Evolutionary conservation across 2,329 filamentous ascomycete genomes (phyloP), one percentile per base, ranked within the genome.

Genomic region (Penicillium hesseltinei): DNA sequence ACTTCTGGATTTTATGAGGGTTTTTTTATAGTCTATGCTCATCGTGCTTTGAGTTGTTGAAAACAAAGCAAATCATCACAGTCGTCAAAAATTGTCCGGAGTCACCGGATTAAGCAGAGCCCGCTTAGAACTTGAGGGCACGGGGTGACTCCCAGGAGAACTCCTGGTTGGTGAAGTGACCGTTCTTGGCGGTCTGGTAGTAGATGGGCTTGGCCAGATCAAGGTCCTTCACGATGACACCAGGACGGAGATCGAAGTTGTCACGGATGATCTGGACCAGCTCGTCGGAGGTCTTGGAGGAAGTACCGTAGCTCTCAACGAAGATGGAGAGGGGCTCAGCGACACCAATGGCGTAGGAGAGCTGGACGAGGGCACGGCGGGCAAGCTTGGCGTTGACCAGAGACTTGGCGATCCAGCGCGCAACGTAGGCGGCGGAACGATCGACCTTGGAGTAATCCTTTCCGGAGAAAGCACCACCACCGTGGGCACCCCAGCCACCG

Each of bases 381-480:
- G 90, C 90, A 62, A 99, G 89, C 71, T 89, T 88, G 70, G 93
- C 90, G 72, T 87, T 81, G 69, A 99, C 91, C 66, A 99, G 86
- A 42, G 94, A 99, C 87, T 99, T 99, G 82, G 94, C 94, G 78
- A 99, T 92, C 94, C 94, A 99, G 77, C 94, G 92, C 69, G 86
- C 92, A 69, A 97, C 88, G 83, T 99, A 99, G 74, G 94, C 94
- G 67, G 94, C 94, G 53, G 94, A 97, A 72, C 94, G 91, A 78
- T 99, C 94, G 80, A 99, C 94, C 87, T 99, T 99, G 86, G 92
- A 97, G 88, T 97, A 99, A 80, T 99, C 94, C 89, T 99, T 99
- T 74, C 94, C 94, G 73, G 94, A 97, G 90, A 99, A 99, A 79
- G 94, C 94, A 89, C 94, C 94, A 84, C 94, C 94, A 85, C 94